Evolutionary conservation across 2,329 filamentous ascomycete genomes (phyloP), one percentile per base, ranked within the genome.

Genomic region (Hypoxylon rubiginosum): DNA sequence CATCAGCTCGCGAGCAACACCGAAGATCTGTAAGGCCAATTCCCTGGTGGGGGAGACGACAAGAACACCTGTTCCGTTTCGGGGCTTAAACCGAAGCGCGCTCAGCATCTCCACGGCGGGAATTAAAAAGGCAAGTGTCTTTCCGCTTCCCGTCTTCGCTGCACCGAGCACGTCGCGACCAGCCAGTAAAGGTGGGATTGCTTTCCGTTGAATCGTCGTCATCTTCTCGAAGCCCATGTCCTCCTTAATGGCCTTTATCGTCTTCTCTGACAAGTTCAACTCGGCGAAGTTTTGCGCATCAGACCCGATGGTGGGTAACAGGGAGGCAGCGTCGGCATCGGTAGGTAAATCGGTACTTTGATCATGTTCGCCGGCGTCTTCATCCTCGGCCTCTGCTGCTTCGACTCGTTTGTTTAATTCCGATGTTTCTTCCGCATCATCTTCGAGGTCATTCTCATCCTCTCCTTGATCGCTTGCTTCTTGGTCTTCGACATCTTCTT

Each of bases 201-300:
- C 91, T 76, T 92, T 87, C 73, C 89, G 88, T 80, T 98, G 96
- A 72, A 98, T 97, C 78, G 96, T 92, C 0, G 96, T 98, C 94
- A 99, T 97, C 51, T 86, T 94, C 75, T 92, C 90, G 78, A 98
- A 97, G 13, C 92, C 92, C 95, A 99, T 98, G 69, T 92, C 92
- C 62, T 90, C 82, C 24, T 68, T 76, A 73, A 97, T 94, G 8
- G 94, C 94, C 81, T 91, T 89, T 86, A 94, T 91, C 0, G 94
- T 97, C 80, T 92, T 94, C 24, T 94, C 91, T 1, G 93, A 96
- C 10, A 99, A 86, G 58, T 92, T 92, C 68, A 99, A 84, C 71
- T 98, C 91, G 34, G 88, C 82, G 76, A 97, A 97, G 55, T 89
- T 88, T 74, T 90, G 84, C 21, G 90, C 89, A 61, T 91, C 87